phyloP scores from a whole-genome alignment of 2,329 filamentous ascomycete genomes.

The Grosmannia huntii region DNA sequence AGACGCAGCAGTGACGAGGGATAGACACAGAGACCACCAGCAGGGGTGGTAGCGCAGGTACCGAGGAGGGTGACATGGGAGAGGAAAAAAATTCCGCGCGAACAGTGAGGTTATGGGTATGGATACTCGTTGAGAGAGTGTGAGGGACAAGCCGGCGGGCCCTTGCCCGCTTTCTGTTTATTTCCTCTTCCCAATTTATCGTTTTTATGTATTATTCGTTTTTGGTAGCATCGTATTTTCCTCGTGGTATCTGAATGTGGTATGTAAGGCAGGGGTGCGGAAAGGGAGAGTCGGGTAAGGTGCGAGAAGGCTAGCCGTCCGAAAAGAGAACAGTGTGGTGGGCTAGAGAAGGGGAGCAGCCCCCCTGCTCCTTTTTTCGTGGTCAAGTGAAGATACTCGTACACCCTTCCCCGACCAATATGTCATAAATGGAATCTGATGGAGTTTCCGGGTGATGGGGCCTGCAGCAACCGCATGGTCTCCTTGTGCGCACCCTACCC shows the following conservation, averaged over 20 bases:
- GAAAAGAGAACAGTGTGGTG: constrained; percentile 8
- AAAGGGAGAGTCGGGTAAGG: constrained; percentile 10
- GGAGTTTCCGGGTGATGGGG: constrained; percentile 7
- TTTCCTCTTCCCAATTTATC: constrained; percentile 1
- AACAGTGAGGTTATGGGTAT: background rate
- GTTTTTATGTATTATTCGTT: background rate
- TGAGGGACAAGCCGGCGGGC: background rate
- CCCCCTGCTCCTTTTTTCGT: background rate
- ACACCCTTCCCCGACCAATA: background rate
- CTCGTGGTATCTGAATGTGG: constrained; percentile 5
- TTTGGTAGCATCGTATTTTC: constrained; percentile 1
- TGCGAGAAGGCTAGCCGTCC: constrained; percentile 6
- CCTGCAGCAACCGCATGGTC: constrained; percentile 4
- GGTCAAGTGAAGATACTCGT: background rate
- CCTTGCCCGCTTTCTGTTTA: background rate
- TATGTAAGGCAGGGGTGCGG: constrained; percentile 4
- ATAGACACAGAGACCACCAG: background rate
- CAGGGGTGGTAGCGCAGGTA: background rate
- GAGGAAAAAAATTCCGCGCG: background rate
- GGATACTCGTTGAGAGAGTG: background rate
- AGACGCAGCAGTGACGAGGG: background rate
- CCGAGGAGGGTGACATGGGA: background rate
- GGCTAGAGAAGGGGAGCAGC: background rate
- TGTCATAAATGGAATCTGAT: constrained; percentile 1
- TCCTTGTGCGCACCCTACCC: background rate